These are phyloP conservation scores for Pseudocercospora vitis DNA, from an alignment of 2,329 filamentous ascomycete species.

Conservation along the genomic window DNA sequence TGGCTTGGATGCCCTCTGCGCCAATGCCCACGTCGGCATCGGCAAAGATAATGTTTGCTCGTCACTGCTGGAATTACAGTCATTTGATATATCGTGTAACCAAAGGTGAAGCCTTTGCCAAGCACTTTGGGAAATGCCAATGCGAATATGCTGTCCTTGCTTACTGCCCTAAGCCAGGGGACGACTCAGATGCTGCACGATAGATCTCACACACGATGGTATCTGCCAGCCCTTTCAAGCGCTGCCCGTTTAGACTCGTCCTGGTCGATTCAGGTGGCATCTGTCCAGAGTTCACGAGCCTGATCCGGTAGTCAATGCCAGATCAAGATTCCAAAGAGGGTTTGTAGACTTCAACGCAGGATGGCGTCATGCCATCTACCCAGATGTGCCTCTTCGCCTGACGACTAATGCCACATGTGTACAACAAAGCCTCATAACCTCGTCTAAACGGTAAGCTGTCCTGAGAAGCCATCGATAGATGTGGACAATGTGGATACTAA, in stretches of 20 bases:
- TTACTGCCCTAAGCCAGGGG: slow-evolving; percentile 17
- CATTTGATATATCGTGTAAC: background rate
- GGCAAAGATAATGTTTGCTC: background rate
- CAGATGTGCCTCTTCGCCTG: background rate
- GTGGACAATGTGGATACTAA: background rate
- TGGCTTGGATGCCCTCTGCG: background rate
- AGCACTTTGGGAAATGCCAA: background rate
- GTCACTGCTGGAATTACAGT: too few relatives aligned
- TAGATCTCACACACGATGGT: slow-evolving; percentile 19
- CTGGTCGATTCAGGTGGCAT: slow-evolving; percentile 27
- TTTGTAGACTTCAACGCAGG: slow-evolving; percentile 1
- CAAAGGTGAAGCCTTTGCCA: background rate
- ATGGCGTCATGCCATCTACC: background rate
- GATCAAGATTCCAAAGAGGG: slow-evolving; percentile 9
- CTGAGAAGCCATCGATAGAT: background rate
- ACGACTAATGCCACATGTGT: slow-evolving; percentile 10
- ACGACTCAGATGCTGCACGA: slow-evolving; percentile 15
- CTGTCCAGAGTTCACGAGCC: slow-evolving; percentile 16
- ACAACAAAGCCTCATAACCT: slow-evolving; percentile 12
- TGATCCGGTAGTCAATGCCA: background rate
- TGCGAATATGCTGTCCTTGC: background rate
- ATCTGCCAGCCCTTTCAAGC: slow-evolving; percentile 13
- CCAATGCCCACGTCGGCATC: slow-evolving; percentile 7
- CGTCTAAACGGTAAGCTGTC: background rate
- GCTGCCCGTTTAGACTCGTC: slow-evolving; percentile 8